These are phyloP conservation scores for Ascochyta clinopodiicola DNA, from an alignment of 2,329 filamentous ascomycete species.

Conservation along the genomic window DNA sequence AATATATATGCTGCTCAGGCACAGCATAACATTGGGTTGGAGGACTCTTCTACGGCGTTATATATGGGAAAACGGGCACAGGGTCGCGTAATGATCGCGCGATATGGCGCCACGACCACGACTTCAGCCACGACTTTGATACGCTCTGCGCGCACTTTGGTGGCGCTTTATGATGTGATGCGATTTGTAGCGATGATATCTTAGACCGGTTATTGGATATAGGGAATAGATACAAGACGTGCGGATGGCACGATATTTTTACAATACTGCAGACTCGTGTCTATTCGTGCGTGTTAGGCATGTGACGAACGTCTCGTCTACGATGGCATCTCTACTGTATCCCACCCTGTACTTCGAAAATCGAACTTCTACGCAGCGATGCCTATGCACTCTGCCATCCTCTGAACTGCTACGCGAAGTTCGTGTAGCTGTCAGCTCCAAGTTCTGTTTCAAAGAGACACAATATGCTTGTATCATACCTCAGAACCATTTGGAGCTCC, in stretches of 20 bases:
- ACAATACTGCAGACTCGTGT: neutral
- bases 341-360: too few relatives aligned
- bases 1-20: neutral
- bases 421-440: too few relatives aligned
- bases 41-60: slow-evolving; percentile 8
- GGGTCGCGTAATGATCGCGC: slow-evolving; percentile 19
- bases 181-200: slow-evolving; percentile 20
- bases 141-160: slow-evolving; percentile 3
- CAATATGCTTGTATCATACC: too few relatives aligned
- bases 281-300: neutral
- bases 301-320: too few relatives aligned
- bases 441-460: too few relatives aligned
- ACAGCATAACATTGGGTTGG: neutral
- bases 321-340: too few relatives aligned
- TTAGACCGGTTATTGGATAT: slow-evolving; percentile 8
- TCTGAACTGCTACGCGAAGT: too few relatives aligned
- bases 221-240: slow-evolving; percentile 15
- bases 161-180: slow-evolving; percentile 7
- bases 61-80: slow-evolving; percentile 8
- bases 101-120: slow-evolving; percentile 19
- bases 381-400: too few relatives aligned
- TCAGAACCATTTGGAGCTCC: too few relatives aligned
- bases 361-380: too few relatives aligned
- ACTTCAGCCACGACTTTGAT: slow-evolving; percentile 16
- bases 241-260: slow-evolving; percentile 4